A percentile compares a stretch with the other conserved stretches of the same genome.
phyloP scores from a whole-genome alignment of 1,139 yeast species.

The Zygoascus sp. region DNA sequence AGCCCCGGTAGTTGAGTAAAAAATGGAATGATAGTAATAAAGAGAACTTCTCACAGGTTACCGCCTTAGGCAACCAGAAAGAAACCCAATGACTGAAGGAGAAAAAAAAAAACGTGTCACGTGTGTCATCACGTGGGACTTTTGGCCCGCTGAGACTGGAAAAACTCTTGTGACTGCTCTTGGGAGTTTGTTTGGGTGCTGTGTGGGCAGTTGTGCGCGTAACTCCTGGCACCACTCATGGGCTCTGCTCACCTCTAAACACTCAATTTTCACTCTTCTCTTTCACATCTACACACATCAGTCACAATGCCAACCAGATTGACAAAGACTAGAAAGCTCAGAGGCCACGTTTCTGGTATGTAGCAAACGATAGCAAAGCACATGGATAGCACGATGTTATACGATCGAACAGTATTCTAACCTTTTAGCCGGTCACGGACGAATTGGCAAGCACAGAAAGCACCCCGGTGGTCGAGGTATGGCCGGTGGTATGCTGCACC shows the following conservation, averaged over 20 bases:
- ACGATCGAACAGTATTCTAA: conserved; percentile 21
- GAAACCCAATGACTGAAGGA: no score
- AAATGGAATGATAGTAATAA: no score
- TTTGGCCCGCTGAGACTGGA: no score
- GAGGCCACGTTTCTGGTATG: conserved; percentile 98
- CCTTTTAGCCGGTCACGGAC: conserved; percentile 96
- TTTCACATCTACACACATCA: conserved; percentile 8
- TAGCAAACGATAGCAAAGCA: conserved; percentile 15
- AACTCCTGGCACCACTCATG: conserved; percentile 10
- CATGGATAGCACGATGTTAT: not conserved
- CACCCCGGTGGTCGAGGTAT: conserved; percentile 99
- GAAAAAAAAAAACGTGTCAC: no score
- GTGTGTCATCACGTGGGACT: no score
- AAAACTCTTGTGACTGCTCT: not conserved
- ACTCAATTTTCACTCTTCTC: conserved; percentile 11
- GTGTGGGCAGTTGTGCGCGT: no score
- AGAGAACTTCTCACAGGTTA: no score
- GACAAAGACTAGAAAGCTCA: conserved; percentile 99
- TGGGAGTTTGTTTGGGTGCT: not conserved
- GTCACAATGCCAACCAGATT: conserved; percentile 93
- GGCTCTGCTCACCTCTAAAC: not conserved
- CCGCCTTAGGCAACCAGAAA: no score
- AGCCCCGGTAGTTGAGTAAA: no score
- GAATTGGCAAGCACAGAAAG: conserved; percentile 99
- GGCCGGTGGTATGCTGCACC: conserved; percentile 99